Base-by-base conservation (phyloP, 2,329 filamentous ascomycete species). In the Magnaporthiopsis incrustans region DNA sequence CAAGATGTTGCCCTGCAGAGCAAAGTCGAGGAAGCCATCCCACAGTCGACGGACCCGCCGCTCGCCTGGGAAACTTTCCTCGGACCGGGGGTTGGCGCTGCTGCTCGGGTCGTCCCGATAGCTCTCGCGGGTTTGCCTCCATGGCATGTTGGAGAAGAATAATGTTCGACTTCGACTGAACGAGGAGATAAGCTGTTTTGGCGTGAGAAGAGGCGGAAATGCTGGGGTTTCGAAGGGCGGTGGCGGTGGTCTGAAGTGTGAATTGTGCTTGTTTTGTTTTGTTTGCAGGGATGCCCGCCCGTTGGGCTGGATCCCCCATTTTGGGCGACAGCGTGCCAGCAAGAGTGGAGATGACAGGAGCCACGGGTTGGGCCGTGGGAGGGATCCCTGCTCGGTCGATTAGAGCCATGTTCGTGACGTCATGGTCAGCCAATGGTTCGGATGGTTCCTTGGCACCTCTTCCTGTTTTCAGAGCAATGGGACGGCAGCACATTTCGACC, bases 1-100 rank as follows among this genome's bases (percentile, higher is more conserved):
- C 32, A 92, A 80, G 60, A 91, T 89, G 69, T 91, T 91, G 65
- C 89, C 89, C 67, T 89, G 85, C 63, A 90, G 83, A 0, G 88
- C 88, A 74, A 91, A 92, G 72, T 90, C 88, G 68, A 87, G 73
- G 72, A 91, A 91, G 56, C 86, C 86, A 44, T 83, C 77, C 78
- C 84, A 87, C 64, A 84, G 76, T 65, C 79, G 78, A 67, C 78
- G 76, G 30, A 83, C 81, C 63, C 76, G 77, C 63, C 77, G 74
- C 66, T 80, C 76, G 65, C 83, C 76, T 26, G 78, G 75, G 60
- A 78, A 77, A 44, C 84, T 50, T 30, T 67, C 62, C 7, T 62
- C 64, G 60, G 65, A 65, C 64, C 61, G 63, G 65, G 44, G 66
- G 59, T 35, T 14, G 33, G 77, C 75, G 62, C 68, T 70, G 57